Conservation (phyloP, 257 asterid species). For the Solanum stenotomum region DNA sequence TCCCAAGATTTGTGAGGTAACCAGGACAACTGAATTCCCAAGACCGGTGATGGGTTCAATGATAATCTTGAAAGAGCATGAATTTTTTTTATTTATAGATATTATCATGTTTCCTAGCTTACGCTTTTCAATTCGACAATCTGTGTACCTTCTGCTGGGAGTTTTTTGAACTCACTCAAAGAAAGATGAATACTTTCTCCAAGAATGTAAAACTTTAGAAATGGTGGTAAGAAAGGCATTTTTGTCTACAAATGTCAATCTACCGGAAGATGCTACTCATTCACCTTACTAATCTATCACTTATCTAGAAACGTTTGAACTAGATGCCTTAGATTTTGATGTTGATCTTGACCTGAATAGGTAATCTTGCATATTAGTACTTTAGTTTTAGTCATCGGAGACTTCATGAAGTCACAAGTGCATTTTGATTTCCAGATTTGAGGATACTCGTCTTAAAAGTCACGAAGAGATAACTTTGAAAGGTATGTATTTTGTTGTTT, state of each 20-base stretch:
- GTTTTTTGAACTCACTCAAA: conserved; percentile 72
- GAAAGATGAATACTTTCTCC: conserved; percentile 60
- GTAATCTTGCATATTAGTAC: conserved; percentile 14
- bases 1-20: too few relatives aligned
- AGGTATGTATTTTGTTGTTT: conserved; percentile 25
- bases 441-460: conserved; percentile 48
- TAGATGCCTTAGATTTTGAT: conserved; percentile 48
- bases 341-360: conserved; percentile 18
- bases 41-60: too few relatives aligned
- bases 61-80: too few relatives aligned
- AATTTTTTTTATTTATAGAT: conserved; percentile 23
- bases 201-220: conserved; percentile 43
- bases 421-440: conserved; percentile 28
- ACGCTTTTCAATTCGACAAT: conserved; percentile 63
- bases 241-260: conserved; percentile 29
- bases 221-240: conserved; percentile 33
- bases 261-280: conserved; percentile 40
- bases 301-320: conserved; percentile 49
- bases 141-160: conserved; percentile 72
- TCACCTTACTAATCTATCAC: conserved; percentile 51
- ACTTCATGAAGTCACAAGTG: neutral
- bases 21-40: too few relatives aligned
- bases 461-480: conserved; percentile 49
- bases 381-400: neutral
- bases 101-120: conserved; percentile 54